A percentile compares a stretch with the other conserved stretches of the same genome.
phyloP scores from a whole-genome alignment of 116 monocot species.

The Thalassia testudinum region DNA sequence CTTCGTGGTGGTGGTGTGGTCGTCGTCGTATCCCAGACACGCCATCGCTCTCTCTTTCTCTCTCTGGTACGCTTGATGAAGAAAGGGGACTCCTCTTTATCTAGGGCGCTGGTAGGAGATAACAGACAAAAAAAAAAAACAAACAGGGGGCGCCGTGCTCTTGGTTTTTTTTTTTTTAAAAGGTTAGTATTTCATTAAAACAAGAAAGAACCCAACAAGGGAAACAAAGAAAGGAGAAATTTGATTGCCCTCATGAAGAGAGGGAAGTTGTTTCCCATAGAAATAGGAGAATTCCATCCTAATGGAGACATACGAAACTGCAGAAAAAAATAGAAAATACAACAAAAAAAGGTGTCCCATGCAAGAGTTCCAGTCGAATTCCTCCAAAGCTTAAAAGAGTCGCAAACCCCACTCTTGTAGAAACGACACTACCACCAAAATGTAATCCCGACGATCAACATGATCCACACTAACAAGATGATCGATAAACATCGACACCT shows the following conservation, averaged over 20 bases:
- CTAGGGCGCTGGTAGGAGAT: background rate
- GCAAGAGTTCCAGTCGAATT: background rate
- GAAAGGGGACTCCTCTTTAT: background rate
- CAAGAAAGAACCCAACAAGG: background rate
- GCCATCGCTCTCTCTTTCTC: background rate
- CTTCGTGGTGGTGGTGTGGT: background rate
- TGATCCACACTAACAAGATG: background rate
- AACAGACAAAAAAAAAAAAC: background rate
- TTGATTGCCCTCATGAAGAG: background rate
- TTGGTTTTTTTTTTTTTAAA: no score
- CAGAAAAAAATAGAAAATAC: no score
- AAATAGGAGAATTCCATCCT: no score
- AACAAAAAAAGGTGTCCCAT: no score
- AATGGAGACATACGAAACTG: no score
- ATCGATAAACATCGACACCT: background rate
- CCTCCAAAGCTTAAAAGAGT: no score
- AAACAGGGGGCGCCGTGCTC: background rate
- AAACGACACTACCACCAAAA: background rate
- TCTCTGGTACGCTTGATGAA: background rate
- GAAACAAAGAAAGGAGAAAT: background rate
- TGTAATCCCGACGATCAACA: background rate
- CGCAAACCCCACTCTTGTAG: background rate
- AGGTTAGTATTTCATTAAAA: no score
- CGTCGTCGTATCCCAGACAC: background rate
- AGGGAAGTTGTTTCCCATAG: background rate